Percentiles rank a stretch among this genome's conserved stretches.
Evolutionary conservation across 331 rosid genomes (phyloP).

Genomic region (Rosa hybrid): DNA sequence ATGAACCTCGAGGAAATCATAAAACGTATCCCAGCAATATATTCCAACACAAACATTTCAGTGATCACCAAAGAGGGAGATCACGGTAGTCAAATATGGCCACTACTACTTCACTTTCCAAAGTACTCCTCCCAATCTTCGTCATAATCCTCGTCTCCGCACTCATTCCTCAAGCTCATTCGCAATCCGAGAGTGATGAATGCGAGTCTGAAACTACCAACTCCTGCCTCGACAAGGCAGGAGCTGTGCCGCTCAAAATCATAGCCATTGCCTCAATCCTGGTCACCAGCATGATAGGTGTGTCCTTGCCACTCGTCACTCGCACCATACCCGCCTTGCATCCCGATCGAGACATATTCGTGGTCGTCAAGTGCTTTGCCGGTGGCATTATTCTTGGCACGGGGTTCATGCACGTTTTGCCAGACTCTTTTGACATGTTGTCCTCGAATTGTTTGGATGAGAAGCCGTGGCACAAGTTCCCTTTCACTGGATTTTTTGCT

Average conservation of each 20-base stretch:
- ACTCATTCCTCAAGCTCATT: constrained; percentile 21
- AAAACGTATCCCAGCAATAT: background rate
- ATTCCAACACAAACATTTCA: background rate
- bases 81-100: constrained; percentile 1
- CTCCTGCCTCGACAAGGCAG: constrained; percentile 48
- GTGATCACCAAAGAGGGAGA: background rate
- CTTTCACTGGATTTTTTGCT: constrained; percentile 66
- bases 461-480: constrained; percentile 74
- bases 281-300: constrained; percentile 57
- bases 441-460: constrained; percentile 51
- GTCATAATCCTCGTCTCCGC: constrained; percentile 29
- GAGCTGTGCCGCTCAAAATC: constrained; percentile 52
- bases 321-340: constrained; percentile 50
- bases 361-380: constrained; percentile 62
- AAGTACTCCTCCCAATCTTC: constrained; percentile 16
- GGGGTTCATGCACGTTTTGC: constrained; percentile 74
- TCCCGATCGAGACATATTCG: constrained; percentile 53
- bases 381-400: constrained; percentile 71
- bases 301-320: constrained; percentile 47
- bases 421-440: constrained; percentile 70
- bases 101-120: constrained; percentile 7
- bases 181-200: constrained; percentile 31
- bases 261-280: constrained; percentile 59
- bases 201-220: constrained; percentile 27
- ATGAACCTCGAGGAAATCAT: background rate